phyloP scores from a whole-genome alignment of 2,329 filamentous ascomycete species.

The Fonsecaea multimorphosa region DNA sequence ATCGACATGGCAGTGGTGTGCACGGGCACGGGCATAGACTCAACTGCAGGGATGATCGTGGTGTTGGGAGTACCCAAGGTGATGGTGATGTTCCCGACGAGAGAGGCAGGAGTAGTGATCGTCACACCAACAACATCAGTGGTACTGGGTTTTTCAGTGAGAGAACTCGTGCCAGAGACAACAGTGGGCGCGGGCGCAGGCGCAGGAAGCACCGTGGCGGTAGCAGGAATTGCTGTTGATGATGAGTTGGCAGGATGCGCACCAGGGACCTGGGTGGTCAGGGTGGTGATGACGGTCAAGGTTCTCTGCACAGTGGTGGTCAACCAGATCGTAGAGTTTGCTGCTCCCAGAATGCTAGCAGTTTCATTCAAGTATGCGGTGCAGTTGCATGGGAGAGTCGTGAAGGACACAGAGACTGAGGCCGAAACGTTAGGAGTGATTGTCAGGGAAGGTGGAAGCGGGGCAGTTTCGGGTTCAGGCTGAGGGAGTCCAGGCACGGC shows the following conservation, averaged over 20 bases:
- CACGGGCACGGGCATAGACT: neutral
- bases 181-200: neutral
- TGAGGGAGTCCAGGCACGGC: neutral
- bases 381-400: neutral
- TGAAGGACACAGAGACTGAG: neutral
- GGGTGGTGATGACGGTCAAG: slow-evolving; percentile 1
- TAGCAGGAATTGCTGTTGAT: neutral
- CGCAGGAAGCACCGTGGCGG: neutral
- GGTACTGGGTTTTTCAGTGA: neutral
- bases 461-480: neutral
- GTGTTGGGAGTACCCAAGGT: neutral
- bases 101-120: neutral
- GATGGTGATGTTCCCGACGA: neutral
- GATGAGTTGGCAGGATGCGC: neutral
- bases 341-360: neutral
- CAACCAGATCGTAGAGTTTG: slow-evolving; percentile 6
- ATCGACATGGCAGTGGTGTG: neutral
- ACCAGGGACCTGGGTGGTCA: neutral
- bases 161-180: neutral
- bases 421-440: neutral
- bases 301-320: slow-evolving; percentile 7
- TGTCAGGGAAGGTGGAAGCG: neutral
- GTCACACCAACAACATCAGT: neutral
- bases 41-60: neutral
- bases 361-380: neutral